phyloP scores from a whole-genome alignment of 805 yeast species.

The Nematodospora valgi region DNA sequence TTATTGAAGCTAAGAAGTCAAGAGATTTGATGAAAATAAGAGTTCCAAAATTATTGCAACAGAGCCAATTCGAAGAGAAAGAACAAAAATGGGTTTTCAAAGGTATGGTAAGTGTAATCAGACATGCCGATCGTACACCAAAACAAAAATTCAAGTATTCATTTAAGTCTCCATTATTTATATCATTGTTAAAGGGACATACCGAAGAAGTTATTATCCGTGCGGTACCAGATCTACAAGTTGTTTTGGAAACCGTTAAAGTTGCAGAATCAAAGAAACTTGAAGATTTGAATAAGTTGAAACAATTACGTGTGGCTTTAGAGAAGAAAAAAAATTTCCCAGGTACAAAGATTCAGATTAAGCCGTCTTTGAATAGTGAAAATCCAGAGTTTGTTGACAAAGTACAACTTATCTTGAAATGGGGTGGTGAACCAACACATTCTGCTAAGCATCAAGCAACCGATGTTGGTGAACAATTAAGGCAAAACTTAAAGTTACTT shows the following conservation, averaged over 20 bases:
- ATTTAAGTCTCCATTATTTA: constrained; percentile 81
- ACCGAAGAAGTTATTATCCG: constrained; percentile 94
- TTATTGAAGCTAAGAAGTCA: constrained; percentile 49
- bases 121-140: constrained; percentile 99
- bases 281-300: constrained; percentile 77
- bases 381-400: constrained; percentile 75
- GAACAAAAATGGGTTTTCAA: constrained; percentile 95
- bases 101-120: constrained; percentile 83
- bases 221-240: constrained; percentile 78
- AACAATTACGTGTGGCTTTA: constrained; percentile 74
- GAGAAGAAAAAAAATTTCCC: constrained; percentile 88
- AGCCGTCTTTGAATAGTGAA: constrained; percentile 71
- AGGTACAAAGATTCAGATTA: constrained; percentile 94
- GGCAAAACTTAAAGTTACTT: constrained; percentile 85
- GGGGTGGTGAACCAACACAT: constrained; percentile 99
- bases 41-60: constrained; percentile 31
- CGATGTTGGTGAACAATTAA: constrained; percentile 92
- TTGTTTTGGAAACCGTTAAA: constrained; percentile 80
- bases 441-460: constrained; percentile 92
- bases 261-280: constrained; percentile 74
- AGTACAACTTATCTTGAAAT: constrained; percentile 90
- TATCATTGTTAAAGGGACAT: constrained; percentile 86
- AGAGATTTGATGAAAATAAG: constrained; percentile 37
- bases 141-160: constrained; percentile 97
- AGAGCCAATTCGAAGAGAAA: constrained; percentile 50